Base-by-base conservation (phyloP, 805 yeast species). In the Lipomyces starkeyi region DNA sequence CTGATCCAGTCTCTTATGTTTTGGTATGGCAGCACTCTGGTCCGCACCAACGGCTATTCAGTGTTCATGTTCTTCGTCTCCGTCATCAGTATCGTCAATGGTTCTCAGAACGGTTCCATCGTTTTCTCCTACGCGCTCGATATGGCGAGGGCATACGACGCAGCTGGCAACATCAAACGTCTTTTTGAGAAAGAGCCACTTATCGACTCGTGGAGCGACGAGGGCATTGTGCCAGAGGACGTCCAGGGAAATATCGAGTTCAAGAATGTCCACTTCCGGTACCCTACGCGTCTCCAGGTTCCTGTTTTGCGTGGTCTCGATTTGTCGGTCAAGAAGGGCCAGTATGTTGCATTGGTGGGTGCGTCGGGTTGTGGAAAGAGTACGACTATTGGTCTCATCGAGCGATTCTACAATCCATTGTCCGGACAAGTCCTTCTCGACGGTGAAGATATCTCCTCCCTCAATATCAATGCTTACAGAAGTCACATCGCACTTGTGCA, bases 271-370 rank as follows among this genome's bases (percentile, higher is more conserved):
- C 68, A 68, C 25, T 76, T 76, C 66, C 64, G 74, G n/a, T 76
- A 76, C 62, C 79, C 79, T 6, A 74, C 79, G 1, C 71, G 79
- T 3, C 69, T 72, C 4, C 73, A 75, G 22, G 75, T 74, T 4
- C 69, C 74, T 17, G 76, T 76, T 27, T 67, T 77, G 22, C 67
- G 67, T 2, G 76, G 76, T 55, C 66, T 76, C 34, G 66, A 71
- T 59, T 62, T 76, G 35, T 55, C 58, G 3, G 66, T 76, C 85
- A 92, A 93, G 13, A 89, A 94, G 7, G 97, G 97, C 7, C 79
- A 87, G 73, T 91, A 89, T 74, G 93, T 92, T 49, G 97, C 97
- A 8, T 86, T 92, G 73, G 97, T 92, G 20, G 97, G 97, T 1
- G 88, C 96, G 93, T 3, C 88, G 91, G 29, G 97, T 11, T 74